These are phyloP conservation scores for Pyrenophora seminiperda DNA, from an alignment of 2,329 filamentous ascomycete genomes.

Conservation along the genomic window DNA sequence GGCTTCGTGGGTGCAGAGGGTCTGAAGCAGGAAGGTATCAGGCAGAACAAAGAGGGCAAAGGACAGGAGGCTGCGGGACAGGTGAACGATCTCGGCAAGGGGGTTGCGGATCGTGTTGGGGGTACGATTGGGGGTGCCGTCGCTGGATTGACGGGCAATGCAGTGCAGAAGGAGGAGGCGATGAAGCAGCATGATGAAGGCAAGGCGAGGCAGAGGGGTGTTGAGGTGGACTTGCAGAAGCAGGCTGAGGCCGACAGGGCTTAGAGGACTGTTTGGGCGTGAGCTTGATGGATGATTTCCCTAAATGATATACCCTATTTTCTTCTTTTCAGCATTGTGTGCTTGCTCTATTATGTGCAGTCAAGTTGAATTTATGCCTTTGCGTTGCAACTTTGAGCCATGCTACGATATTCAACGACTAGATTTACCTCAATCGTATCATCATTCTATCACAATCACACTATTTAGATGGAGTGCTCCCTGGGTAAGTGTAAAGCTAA, in stretches of 20 bases:
- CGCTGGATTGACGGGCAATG: constrained; percentile 75
- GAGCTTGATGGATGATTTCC: not conserved
- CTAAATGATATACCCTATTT: constrained; percentile 4
- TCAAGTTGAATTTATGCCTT: not conserved
- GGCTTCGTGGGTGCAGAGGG: constrained; percentile 74
- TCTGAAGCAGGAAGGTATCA: constrained; percentile 73
- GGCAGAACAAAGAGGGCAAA: constrained; percentile 82
- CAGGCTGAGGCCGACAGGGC: constrained; percentile 50
- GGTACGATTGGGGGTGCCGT: constrained; percentile 74
- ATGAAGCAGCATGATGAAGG: constrained; percentile 76
- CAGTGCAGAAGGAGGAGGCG: constrained; percentile 66
- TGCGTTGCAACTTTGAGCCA: too few species aligned
- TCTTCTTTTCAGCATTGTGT: not conserved
- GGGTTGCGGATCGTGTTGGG: constrained; percentile 60
- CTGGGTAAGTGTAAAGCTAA: too few species aligned
- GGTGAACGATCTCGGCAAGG: constrained; percentile 72
- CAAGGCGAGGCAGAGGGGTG: constrained; percentile 83
- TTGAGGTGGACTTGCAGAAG: constrained; percentile 80
- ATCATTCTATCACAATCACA: too few species aligned
- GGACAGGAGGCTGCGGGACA: constrained; percentile 83
- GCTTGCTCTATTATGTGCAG: not conserved
- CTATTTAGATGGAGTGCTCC: too few species aligned
- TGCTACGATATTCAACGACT: too few species aligned
- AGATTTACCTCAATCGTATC: too few species aligned
- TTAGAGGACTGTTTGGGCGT: not conserved